These are phyloP conservation scores for Limonomyces culmigenus DNA, from an alignment of 1,284 basidiomycete species.

Conservation along the genomic window DNA sequence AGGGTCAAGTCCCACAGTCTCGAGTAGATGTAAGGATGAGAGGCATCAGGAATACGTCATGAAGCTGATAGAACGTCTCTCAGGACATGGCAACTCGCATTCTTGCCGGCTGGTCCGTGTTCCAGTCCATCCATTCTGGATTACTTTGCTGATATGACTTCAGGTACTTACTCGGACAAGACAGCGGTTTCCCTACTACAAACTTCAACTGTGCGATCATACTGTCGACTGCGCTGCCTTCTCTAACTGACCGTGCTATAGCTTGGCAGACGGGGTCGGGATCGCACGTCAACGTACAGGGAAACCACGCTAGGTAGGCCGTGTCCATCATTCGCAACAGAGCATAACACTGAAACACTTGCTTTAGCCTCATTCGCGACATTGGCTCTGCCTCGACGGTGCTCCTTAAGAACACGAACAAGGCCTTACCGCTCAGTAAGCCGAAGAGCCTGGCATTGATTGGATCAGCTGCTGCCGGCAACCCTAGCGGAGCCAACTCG, in stretches of 20 bases:
- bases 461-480: too few species aligned
- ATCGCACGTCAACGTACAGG: slow-evolving; percentile 47
- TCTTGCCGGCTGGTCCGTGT: slow-evolving; percentile 44
- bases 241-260: too few species aligned
- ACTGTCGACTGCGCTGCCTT: too few species aligned
- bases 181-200: slow-evolving; percentile 33
- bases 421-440: slow-evolving; percentile 37
- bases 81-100: slow-evolving; percentile 48
- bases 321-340: neutral
- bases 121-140: too few species aligned
- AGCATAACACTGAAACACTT: neutral
- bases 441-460: slow-evolving; percentile 39
- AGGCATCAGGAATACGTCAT: slow-evolving; percentile 2
- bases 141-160: too few species aligned
- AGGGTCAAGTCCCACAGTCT: slow-evolving; percentile 28
- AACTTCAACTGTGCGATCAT: slow-evolving; percentile 22
- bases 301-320: slow-evolving; percentile 34
- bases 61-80: slow-evolving; percentile 3
- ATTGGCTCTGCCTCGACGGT: slow-evolving; percentile 59
- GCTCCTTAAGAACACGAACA: slow-evolving; percentile 52
- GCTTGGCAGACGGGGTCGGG: slow-evolving; percentile 16
- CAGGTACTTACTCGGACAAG: slow-evolving; percentile 46
- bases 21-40: slow-evolving; percentile 25
- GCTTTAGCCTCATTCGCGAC: slow-evolving; percentile 35
- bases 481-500: too few species aligned